Evolutionary conservation across 1,139 yeast genomes (phyloP).

Genomic region (Candida glucosophila): DNA sequence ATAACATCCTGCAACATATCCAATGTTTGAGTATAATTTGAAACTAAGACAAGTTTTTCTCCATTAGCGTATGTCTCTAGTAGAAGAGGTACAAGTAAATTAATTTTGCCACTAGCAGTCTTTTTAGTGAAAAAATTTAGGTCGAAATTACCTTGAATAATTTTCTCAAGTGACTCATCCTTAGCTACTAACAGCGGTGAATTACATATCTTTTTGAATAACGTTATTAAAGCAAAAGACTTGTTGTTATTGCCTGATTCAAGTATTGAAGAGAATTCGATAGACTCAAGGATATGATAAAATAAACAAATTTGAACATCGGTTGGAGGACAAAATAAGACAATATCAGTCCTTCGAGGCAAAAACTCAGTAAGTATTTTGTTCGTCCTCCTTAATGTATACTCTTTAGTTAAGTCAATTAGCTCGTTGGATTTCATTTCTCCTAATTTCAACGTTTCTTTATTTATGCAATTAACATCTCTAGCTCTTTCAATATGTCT

Average conservation of each 20-base stretch:
- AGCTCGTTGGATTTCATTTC: slow-evolving; percentile 53
- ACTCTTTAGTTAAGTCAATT: slow-evolving; percentile 52
- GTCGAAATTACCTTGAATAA: slow-evolving; percentile 1
- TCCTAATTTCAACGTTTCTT: slow-evolving; percentile 45
- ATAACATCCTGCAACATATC: slow-evolving; percentile 63
- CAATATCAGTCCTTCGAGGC: slow-evolving; percentile 45
- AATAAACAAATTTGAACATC: slow-evolving; percentile 49
- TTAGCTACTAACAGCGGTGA: slow-evolving; percentile 33
- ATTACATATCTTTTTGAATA: slow-evolving; percentile 76
- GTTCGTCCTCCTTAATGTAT: slow-evolving; percentile 71
- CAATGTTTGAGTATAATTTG: slow-evolving; percentile 82
- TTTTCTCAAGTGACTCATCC: slow-evolving; percentile 21
- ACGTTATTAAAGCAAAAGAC: slow-evolving; percentile 62
- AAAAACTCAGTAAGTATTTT: slow-evolving; percentile 38
- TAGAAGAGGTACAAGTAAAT: slow-evolving; percentile 45
- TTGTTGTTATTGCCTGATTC: slow-evolving; percentile 15
- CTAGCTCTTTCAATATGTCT: slow-evolving; percentile 68
- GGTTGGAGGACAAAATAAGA: slow-evolving; percentile 75
- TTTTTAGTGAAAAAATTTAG: slow-evolving; percentile 12
- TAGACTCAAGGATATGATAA: slow-evolving; percentile 37
- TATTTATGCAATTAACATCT: slow-evolving; percentile 58
- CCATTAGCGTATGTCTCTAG: slow-evolving; percentile 26
- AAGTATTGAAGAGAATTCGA: slow-evolving; percentile 22
- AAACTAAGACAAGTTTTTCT: slow-evolving; percentile 79
- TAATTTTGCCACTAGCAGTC: slow-evolving; percentile 48